Conservation (phyloP, 352 stramenopile genomes). For the Aphanomyces stellatus region DNA sequence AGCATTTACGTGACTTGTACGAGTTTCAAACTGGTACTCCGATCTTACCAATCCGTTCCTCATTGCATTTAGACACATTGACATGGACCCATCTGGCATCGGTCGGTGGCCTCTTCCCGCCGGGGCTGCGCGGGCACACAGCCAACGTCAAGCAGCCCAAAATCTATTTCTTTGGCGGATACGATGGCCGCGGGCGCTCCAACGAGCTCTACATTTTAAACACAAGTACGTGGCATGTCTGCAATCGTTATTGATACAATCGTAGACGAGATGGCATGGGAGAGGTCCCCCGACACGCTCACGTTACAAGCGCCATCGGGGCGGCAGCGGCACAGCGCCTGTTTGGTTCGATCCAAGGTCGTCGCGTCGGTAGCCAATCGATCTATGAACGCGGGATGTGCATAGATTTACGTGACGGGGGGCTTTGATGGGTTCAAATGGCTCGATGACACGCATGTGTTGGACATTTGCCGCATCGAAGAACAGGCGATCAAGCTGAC, state of each 20-base stretch:
- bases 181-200: constrained; percentile 19
- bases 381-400: neutral
- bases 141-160: constrained; percentile 11
- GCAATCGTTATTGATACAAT: too few species aligned
- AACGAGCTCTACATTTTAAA: constrained; percentile 22
- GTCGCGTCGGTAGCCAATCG: neutral
- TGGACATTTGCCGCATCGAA: constrained; percentile 21
- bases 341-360: constrained; percentile 19
- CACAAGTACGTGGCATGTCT: neutral
- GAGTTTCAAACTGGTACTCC: constrained; percentile 16
- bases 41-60: neutral
- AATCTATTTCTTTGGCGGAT: constrained; percentile 22
- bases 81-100: constrained; percentile 19
- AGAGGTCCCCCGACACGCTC: constrained; percentile 5
- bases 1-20: constrained; percentile 22
- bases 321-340: constrained; percentile 19
- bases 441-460: constrained; percentile 20
- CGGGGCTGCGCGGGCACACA: constrained; percentile 19
- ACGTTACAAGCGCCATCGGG: neutral
- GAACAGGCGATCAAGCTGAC: constrained; percentile 5
- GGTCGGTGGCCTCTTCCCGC: constrained; percentile 8
- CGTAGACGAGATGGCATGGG: constrained; percentile 18
- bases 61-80: constrained; percentile 15
- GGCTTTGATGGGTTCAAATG: constrained; percentile 24
- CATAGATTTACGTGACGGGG: constrained; percentile 18